A percentile compares a stretch with the other conserved stretches of the same genome.
phyloP scores from a whole-genome alignment of 2,329 filamentous ascomycete genomes.

The Thielaviopsis populi region DNA sequence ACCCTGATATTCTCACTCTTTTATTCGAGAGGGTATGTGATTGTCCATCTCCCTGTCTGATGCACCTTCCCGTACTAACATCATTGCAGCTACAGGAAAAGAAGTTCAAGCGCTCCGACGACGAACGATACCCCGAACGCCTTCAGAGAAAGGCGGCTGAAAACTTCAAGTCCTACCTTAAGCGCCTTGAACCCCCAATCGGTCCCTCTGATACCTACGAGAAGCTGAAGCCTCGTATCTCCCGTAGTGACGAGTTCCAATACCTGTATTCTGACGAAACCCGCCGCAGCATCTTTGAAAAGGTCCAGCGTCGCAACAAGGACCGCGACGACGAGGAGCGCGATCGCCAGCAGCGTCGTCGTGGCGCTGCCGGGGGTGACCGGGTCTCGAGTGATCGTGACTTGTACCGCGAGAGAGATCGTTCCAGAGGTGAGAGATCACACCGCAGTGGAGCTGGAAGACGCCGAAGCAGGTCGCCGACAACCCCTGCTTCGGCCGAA shows the following conservation, averaged over 20 bases:
- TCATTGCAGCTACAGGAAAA: conserved; percentile 60
- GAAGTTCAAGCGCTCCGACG: conserved; percentile 64
- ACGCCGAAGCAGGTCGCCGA: conserved; percentile 60
- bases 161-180: conserved; percentile 69
- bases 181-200: conserved; percentile 78
- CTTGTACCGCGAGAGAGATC: conserved; percentile 43
- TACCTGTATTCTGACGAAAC: conserved; percentile 70
- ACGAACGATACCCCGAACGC: conserved; percentile 73
- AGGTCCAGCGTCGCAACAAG: conserved; percentile 74
- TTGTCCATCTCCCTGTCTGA: neutral
- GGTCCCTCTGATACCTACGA: conserved; percentile 71
- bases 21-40: conserved; percentile 64
- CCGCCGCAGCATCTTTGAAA: conserved; percentile 75
- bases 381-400: conserved; percentile 38
- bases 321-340: conserved; percentile 83
- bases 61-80: neutral
- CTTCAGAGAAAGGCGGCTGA: conserved; percentile 76
- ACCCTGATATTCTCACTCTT: conserved; percentile 59
- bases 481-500: conserved; percentile 31
- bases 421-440: conserved; percentile 45
- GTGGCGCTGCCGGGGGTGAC: conserved; percentile 30
- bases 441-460: conserved; percentile 39
- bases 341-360: conserved; percentile 36
- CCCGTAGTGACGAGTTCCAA: conserved; percentile 70
- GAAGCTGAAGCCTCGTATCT: conserved; percentile 63